Percentiles rank a stretch among this genome's conserved stretches.
Evolutionary conservation across 2,329 filamentous ascomycete genomes (phyloP).

Genomic region (Xylariomycetidae sp.): DNA sequence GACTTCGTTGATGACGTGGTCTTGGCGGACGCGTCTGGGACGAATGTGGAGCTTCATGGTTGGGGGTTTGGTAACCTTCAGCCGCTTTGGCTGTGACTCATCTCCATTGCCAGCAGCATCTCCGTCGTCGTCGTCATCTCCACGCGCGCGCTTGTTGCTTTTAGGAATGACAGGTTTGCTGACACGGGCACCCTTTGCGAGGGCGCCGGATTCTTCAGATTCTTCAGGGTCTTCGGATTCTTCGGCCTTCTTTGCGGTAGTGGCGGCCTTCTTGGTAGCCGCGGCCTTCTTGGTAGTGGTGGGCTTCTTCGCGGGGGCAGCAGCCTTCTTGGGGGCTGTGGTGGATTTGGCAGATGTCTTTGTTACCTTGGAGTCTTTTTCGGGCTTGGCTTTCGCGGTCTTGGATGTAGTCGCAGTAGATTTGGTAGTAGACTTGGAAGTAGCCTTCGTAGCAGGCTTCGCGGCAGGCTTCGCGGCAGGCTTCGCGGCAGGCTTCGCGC

Average conservation of each 20-base stretch:
- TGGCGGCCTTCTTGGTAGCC: slow-evolving; percentile 7
- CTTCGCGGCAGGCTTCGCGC: slow-evolving; percentile 7
- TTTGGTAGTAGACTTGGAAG: background rate
- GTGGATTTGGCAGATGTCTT: too few species aligned
- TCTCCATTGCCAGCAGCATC: slow-evolving; percentile 1
- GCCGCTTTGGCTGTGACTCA: slow-evolving; percentile 9
- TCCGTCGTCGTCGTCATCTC: slow-evolving; percentile 5
- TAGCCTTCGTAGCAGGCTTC: slow-evolving; percentile 7
- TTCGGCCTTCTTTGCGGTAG: background rate
- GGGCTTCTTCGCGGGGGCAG: slow-evolving; percentile 1
- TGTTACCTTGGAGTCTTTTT: too few species aligned
- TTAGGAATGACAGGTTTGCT: too few species aligned
- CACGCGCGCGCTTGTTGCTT: slow-evolving; percentile 8
- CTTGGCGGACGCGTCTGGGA: slow-evolving; percentile 4
- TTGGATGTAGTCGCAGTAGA: slow-evolving; percentile 5
- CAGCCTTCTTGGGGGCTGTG: slow-evolving; percentile 16
- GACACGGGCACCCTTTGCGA: too few species aligned
- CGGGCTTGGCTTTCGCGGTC: too few species aligned
- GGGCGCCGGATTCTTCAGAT: too few species aligned
- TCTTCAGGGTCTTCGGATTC: slow-evolving; percentile 6
- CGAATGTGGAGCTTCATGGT: slow-evolving; percentile 4
- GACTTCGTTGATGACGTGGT: slow-evolving; percentile 18
- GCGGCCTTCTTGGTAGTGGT: slow-evolving; percentile 2
- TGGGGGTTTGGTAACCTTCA: slow-evolving; percentile 3
- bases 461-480: slow-evolving; percentile 7